A percentile compares a stretch with the other conserved stretches of the same genome.
phyloP scores from a whole-genome alignment of 371 early-diverging fungal species.

The Rhizopus delemar region DNA sequence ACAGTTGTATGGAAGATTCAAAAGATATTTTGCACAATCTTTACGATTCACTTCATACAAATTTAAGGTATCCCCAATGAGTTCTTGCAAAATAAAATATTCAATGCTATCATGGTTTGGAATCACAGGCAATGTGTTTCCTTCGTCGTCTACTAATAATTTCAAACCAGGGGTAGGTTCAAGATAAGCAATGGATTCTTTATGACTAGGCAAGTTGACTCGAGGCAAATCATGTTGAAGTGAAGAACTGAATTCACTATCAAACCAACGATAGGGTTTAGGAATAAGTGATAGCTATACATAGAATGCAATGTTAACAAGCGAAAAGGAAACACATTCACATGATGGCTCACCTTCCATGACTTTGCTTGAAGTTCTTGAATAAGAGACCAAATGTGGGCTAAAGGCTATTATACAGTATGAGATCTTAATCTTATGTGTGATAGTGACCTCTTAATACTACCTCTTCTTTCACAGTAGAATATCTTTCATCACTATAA shows the following conservation, averaged over 20 bases:
- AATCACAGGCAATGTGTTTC: constrained; percentile 33
- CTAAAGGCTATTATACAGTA: constrained; percentile 49
- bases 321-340: not conserved
- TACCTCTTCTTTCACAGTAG: constrained; percentile 61
- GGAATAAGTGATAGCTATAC: constrained; percentile 47
- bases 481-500: constrained; percentile 52
- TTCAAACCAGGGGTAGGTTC: constrained; percentile 24
- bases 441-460: not conserved
- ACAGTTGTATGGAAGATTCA: constrained; percentile 62
- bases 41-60: constrained; percentile 81
- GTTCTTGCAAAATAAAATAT: constrained; percentile 79
- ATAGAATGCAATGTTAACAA: not conserved
- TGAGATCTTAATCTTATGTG: no score
- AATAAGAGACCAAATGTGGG: constrained; percentile 70
- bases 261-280: constrained; percentile 61
- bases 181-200: constrained; percentile 28
- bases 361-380: constrained; percentile 55
- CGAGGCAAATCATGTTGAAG: constrained; percentile 66
- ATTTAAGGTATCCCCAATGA: constrained; percentile 73
- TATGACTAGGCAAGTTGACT: constrained; percentile 51
- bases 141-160: constrained; percentile 51
- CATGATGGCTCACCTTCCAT: constrained; percentile 59
- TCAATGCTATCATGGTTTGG: constrained; percentile 61
- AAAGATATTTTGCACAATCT: constrained; percentile 74
- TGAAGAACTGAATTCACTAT: constrained; percentile 55